These are phyloP conservation scores for Scolecobasidium constrictum DNA, from an alignment of 2,329 filamentous ascomycete species.

Conservation along the genomic window DNA sequence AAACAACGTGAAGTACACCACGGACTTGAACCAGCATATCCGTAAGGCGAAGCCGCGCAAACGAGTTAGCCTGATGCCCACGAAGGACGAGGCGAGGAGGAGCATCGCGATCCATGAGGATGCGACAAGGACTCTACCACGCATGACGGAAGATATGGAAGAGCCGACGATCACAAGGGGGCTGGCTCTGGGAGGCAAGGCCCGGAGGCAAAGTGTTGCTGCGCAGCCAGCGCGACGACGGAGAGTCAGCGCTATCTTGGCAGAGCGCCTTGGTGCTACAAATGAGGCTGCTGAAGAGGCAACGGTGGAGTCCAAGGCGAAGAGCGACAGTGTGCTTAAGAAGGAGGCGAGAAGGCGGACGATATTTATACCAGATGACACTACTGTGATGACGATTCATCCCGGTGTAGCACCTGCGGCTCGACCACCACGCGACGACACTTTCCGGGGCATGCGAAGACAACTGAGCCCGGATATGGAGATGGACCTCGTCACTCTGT, in stretches of 20 bases:
- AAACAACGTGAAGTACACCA: slow-evolving; percentile 24
- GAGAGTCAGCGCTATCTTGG: slow-evolving; percentile 3
- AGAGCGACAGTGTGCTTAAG: slow-evolving; percentile 12
- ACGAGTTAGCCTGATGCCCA: slow-evolving; percentile 19
- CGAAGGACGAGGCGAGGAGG: neutral
- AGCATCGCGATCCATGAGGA: slow-evolving; percentile 8
- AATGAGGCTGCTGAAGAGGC: slow-evolving; percentile 3
- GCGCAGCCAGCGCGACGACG: slow-evolving; percentile 4
- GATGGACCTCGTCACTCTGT: slow-evolving; percentile 25
- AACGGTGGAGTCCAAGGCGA: slow-evolving; percentile 11
- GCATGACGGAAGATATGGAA: neutral
- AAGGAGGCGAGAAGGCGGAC: slow-evolving; percentile 36
- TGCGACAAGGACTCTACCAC: neutral
- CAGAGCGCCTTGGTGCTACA: slow-evolving; percentile 4
- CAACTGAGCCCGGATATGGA: slow-evolving; percentile 25
- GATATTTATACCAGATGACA: slow-evolving; percentile 42
- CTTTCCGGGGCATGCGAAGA: slow-evolving; percentile 11
- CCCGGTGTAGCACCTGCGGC: slow-evolving; percentile 28
- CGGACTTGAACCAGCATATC: slow-evolving; percentile 19
- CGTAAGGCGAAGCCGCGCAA: slow-evolving; percentile 21
- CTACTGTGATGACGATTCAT: slow-evolving; percentile 40
- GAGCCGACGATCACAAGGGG: neutral
- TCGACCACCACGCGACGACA: slow-evolving; percentile 9
- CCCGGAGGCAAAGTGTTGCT: slow-evolving; percentile 1
- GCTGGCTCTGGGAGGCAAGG: neutral